These are phyloP conservation scores for Gillenia trifoliata DNA, from an alignment of 306 rosid species.

Conservation along the genomic window DNA sequence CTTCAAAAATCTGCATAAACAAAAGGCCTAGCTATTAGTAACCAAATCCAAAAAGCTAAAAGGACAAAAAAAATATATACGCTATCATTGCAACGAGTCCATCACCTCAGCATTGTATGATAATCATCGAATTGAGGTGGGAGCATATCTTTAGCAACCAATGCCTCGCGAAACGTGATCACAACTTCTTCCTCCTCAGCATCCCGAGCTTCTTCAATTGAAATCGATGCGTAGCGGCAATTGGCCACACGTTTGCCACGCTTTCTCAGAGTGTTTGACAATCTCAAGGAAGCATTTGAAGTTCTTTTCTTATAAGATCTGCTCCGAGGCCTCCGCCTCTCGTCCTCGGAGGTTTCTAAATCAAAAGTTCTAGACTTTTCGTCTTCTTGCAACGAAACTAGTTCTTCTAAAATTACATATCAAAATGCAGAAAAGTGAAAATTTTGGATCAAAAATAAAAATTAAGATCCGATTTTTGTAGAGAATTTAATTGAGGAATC, in stretches of 20 bases:
- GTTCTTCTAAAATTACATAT: conserved; percentile 38
- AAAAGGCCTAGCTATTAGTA: conserved; percentile 14
- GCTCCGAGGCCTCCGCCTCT: conserved; percentile 61
- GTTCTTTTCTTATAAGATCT: conserved; percentile 78
- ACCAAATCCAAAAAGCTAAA: conserved; percentile 10
- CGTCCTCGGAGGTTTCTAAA: conserved; percentile 75
- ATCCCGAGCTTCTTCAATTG: conserved; percentile 86
- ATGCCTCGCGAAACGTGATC: conserved; percentile 48
- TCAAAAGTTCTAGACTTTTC: conserved; percentile 49
- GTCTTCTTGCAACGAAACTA: conserved; percentile 47
- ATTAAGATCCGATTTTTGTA: not conserved
- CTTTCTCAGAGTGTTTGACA: conserved; percentile 55
- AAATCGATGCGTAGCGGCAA: conserved; percentile 55
- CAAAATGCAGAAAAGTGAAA: not conserved
- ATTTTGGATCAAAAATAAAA: not conserved
- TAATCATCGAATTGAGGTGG: conserved; percentile 79
- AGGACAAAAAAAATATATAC: not conserved
- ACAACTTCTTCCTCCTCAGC: conserved; percentile 87
- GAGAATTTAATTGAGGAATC: not conserved
- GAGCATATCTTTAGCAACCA: conserved; percentile 61
- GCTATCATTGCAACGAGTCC: conserved; percentile 11
- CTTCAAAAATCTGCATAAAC: conserved; percentile 74
- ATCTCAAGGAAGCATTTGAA: conserved; percentile 55
- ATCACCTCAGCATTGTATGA: conserved; percentile 84
- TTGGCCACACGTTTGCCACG: conserved; percentile 64